Evolutionary conservation across 2,329 filamentous ascomycete genomes (phyloP), one percentile per base, ranked within the genome.

Genomic region (Fusarium setosum): DNA sequence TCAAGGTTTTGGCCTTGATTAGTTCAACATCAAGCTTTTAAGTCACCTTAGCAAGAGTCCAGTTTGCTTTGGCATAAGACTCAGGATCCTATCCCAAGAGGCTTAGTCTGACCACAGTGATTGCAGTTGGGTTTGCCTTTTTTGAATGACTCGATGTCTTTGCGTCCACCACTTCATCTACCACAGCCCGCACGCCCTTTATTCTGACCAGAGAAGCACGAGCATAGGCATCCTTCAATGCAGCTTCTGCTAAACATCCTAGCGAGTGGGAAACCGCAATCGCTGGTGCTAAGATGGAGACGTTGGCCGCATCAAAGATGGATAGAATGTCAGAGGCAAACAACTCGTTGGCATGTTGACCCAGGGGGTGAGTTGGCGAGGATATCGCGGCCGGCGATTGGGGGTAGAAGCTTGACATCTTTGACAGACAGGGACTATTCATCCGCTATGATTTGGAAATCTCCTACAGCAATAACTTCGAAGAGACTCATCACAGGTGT

Each of bases 21-120:
- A 70, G 59, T 18, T 72, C 63, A 3, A 82, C 64, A 20, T 77
- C 70, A 20, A 83, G 47, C 18, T 63, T 55, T 3, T 71, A 63
- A 2, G 70, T 71, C 1, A 79, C 78, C 5, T 73, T 73, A 4
- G 81, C 84, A 26, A 87, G 74, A 4, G 84, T 84, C 24, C 75
- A 74, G 38, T 82, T 84, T 0, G 78, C 84, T 61, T 87, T 88
- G 2, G 85, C 85, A 69, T 86, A 88, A 2, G 82, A 82, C 61
- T 88, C 84, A 0, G 82, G 76, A 62, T 86, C 81, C 61, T 85
- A 83, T 0, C 76, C 71, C 0, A 85, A 71, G 3, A 88, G 72
- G 6, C 79, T 82, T 23, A 82, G 65, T 6, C 80, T 70, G 9
- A 82, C 73, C 0, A 83, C 81, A 3, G 79, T 70, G 10, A 80